A percentile compares a stretch with the other conserved stretches of the same genome.
Conservation (phyloP, 2,329 filamentous ascomycete species). For the Aspergillus niger region DNA sequence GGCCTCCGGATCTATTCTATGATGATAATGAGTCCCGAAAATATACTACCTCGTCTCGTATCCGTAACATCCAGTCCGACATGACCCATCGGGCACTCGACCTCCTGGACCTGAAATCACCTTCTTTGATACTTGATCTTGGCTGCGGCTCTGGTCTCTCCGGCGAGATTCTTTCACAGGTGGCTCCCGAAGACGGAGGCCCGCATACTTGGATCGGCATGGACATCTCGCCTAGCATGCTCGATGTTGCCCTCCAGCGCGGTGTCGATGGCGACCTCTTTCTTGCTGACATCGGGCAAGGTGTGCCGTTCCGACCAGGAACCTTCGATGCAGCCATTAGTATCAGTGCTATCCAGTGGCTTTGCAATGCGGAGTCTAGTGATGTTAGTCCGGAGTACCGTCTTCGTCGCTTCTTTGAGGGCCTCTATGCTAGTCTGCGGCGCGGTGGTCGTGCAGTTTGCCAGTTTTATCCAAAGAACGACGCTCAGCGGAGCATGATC, state of each 20-base stretch:
- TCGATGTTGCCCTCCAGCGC: slow-evolving; percentile 88
- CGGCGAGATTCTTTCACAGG: slow-evolving; percentile 85
- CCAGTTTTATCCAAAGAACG: slow-evolving; percentile 98
- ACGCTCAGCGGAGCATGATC: slow-evolving; percentile 89
- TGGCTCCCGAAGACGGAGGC: slow-evolving; percentile 69
- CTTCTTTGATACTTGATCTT: slow-evolving; percentile 92
- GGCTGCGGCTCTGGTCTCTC: slow-evolving; percentile 94
- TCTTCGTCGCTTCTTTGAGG: slow-evolving; percentile 85
- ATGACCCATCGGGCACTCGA: slow-evolving; percentile 95
- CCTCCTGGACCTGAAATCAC: slow-evolving; percentile 75
- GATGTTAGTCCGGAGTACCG: slow-evolving; percentile 79
- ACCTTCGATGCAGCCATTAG: slow-evolving; percentile 93
- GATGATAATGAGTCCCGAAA: slow-evolving; percentile 93
- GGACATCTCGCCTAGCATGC: slow-evolving; percentile 93
- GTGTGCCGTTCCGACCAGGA: slow-evolving; percentile 88
- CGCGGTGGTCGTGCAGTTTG: slow-evolving; percentile 88
- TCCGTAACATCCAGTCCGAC: slow-evolving; percentile 88
- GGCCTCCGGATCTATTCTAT: slow-evolving; percentile 95
- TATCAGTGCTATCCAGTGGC: slow-evolving; percentile 96
- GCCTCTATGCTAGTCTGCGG: slow-evolving; percentile 79
- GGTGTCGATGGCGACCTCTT: slow-evolving; percentile 94
- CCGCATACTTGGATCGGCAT: slow-evolving; percentile 97
- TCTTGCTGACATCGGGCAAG: slow-evolving; percentile 92
- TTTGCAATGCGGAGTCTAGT: slow-evolving; percentile 90
- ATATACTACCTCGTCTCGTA: slow-evolving; percentile 95